Conservation (phyloP, 2,329 filamentous ascomycete species). For the Aspergillus proliferans region DNA sequence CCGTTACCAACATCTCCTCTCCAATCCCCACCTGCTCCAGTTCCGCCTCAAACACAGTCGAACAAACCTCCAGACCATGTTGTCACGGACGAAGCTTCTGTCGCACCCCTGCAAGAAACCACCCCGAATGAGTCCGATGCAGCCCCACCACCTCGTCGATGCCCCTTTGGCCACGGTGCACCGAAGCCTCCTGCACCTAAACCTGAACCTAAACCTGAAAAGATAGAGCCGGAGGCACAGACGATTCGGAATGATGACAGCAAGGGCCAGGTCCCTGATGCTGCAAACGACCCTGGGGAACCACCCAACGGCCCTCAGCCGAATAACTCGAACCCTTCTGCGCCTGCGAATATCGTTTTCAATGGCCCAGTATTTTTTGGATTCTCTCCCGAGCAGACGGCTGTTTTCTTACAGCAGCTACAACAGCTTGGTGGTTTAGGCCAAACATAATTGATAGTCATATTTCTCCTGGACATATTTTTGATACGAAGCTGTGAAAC, state of each 20-base stretch:
- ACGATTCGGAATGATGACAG: conserved; percentile 10
- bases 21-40: conserved; percentile 16
- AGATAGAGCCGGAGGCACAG: conserved; percentile 8
- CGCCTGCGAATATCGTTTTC: conserved; percentile 68
- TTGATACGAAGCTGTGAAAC: no score
- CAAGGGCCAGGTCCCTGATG: conserved; percentile 4
- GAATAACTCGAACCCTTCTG: conserved; percentile 14
- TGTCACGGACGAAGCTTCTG: conserved; percentile 6
- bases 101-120: conserved; percentile 6
- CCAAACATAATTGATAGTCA: conserved; percentile 5
- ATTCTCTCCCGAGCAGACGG: conserved; percentile 77
- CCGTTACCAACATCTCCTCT: conserved; percentile 20
- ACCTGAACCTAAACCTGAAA: conserved; percentile 4
- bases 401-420: conserved; percentile 62
- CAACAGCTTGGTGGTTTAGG: conserved; percentile 44
- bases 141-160: conserved; percentile 21
- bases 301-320: conserved; percentile 5
- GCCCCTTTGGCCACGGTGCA: conserved; percentile 30
- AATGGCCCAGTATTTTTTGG: conserved; percentile 93
- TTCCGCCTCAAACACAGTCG: conserved; percentile 11
- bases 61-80: conserved; percentile 7
- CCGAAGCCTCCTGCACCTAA: conserved; percentile 7
- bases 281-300: conserved; percentile 3
- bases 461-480: background rate
- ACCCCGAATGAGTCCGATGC: conserved; percentile 1